Evolutionary conservation across 2,329 filamentous ascomycete genomes (phyloP).

Genomic region (Sarocladium kiliense): DNA sequence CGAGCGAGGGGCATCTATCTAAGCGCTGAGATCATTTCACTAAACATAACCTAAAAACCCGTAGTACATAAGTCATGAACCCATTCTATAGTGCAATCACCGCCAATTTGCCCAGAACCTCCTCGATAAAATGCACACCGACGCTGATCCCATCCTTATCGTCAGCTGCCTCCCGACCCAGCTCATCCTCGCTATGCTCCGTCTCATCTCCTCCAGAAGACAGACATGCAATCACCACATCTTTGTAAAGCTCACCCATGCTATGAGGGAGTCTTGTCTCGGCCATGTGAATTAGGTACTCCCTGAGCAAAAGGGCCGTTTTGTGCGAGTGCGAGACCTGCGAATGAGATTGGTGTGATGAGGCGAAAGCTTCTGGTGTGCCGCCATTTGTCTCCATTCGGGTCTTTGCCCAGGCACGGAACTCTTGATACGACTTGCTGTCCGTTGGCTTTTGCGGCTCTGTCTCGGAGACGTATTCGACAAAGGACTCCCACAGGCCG

Average conservation of each 20-base stretch:
- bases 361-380: neutral
- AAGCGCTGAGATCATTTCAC: too few species aligned
- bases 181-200: neutral
- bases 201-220: neutral
- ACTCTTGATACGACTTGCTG: neutral
- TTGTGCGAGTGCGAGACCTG: neutral
- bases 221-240: slow-evolving; percentile 3
- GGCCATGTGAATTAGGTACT: neutral
- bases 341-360: neutral
- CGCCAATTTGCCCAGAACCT: slow-evolving; percentile 1
- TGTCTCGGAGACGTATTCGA: slow-evolving; percentile 15
- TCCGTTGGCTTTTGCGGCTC: neutral
- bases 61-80: too few species aligned
- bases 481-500: slow-evolving; percentile 37
- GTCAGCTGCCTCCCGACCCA: neutral
- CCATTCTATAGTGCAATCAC: neutral
- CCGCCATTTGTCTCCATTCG: neutral
- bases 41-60: too few species aligned
- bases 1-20: too few species aligned
- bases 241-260: slow-evolving; percentile 7
- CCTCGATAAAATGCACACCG: slow-evolving; percentile 1
- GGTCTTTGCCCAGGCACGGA: neutral
- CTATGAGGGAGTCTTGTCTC: neutral
- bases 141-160: slow-evolving; percentile 1
- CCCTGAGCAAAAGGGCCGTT: neutral